Conservation (phyloP, 2,329 filamentous ascomycete genomes). For the Aspergillus phoenicis region DNA sequence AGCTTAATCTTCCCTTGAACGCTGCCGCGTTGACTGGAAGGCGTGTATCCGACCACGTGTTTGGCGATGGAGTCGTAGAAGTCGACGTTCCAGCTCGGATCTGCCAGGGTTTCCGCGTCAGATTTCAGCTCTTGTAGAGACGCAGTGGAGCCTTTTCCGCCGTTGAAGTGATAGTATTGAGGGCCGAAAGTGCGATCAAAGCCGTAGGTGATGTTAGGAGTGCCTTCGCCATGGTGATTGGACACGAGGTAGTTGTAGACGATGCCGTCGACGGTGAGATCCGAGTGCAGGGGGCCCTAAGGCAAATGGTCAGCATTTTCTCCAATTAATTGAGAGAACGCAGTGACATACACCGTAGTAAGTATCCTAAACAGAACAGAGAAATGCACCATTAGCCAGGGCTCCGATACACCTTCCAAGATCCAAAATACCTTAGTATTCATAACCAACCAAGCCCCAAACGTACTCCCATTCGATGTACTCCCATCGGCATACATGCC, state of each 20-base stretch:
- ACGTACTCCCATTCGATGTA: conserved; percentile 54
- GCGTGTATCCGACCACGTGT: conserved; percentile 62
- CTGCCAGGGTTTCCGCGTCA: conserved; percentile 58
- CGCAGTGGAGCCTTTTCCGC: conserved; percentile 48
- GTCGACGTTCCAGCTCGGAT: conserved; percentile 57
- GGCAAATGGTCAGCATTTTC: background rate
- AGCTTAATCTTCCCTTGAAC: conserved; percentile 56
- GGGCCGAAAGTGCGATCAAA: conserved; percentile 69
- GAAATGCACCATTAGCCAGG: background rate
- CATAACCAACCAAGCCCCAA: conserved; percentile 66
- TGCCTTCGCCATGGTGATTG: conserved; percentile 65
- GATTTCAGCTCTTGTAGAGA: conserved; percentile 53
- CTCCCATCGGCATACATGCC: conserved; percentile 58
- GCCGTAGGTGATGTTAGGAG: conserved; percentile 65
- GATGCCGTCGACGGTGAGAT: conserved; percentile 65
- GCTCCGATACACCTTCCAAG: background rate
- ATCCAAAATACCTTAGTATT: conserved; percentile 58
- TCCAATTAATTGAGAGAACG: background rate
- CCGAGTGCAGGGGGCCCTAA: conserved; percentile 62
- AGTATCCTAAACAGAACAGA: conserved; percentile 25
- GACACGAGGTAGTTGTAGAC: conserved; percentile 67
- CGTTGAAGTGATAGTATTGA: conserved; percentile 66
- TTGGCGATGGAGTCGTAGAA: conserved; percentile 67
- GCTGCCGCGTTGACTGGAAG: conserved; percentile 54
- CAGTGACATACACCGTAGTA: conserved; percentile 29